Percentiles rank a stretch among this genome's conserved stretches.
These are phyloP conservation scores for Smallanthus sonchifolius DNA, from an alignment of 129 eudicot genomes.

Conservation along the genomic window DNA sequence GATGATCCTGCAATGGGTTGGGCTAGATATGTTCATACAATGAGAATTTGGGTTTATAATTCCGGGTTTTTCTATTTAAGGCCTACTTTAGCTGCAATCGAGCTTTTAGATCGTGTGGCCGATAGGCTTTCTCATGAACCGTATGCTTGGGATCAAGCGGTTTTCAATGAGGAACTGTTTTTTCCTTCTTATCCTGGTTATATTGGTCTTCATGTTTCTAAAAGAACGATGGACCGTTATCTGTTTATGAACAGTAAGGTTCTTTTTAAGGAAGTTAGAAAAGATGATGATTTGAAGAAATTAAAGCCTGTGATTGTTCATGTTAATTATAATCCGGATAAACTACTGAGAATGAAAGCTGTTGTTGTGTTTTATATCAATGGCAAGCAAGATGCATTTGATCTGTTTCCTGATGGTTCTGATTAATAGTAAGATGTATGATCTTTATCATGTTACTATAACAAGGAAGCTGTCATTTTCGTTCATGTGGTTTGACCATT, in stretches of 20 bases:
- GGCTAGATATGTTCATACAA: slow-evolving; percentile 82
- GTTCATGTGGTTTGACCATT: too few species aligned
- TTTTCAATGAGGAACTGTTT: slow-evolving; percentile 67
- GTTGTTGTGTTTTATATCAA: slow-evolving; percentile 62
- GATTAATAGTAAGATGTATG: slow-evolving; percentile 14
- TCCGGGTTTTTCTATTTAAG: slow-evolving; percentile 77
- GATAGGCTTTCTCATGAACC: slow-evolving; percentile 50
- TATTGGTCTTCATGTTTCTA: slow-evolving; percentile 73
- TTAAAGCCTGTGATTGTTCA: slow-evolving; percentile 78
- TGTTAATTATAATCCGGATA: slow-evolving; percentile 77
- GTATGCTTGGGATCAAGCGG: slow-evolving; percentile 76
- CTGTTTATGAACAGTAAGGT: slow-evolving; percentile 80
- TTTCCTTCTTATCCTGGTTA: slow-evolving; percentile 85
- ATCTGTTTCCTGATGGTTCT: slow-evolving; percentile 69
- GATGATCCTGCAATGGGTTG: slow-evolving; percentile 91
- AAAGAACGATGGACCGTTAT: slow-evolving; percentile 65
- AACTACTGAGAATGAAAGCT: slow-evolving; percentile 72
- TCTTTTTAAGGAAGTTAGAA: slow-evolving; percentile 69
- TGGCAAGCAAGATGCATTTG: slow-evolving; percentile 67
- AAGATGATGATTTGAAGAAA: slow-evolving; percentile 58
- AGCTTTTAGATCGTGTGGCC: slow-evolving; percentile 81
- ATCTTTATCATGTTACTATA: not conserved
- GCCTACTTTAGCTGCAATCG: slow-evolving; percentile 73
- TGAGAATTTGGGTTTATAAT: slow-evolving; percentile 86
- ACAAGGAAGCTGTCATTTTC: too few species aligned